Evolutionary conservation across 176 grass and related monocot genomes (phyloP), one percentile per base, ranked within the genome.

Genomic region (Paspalum vaginatum): DNA sequence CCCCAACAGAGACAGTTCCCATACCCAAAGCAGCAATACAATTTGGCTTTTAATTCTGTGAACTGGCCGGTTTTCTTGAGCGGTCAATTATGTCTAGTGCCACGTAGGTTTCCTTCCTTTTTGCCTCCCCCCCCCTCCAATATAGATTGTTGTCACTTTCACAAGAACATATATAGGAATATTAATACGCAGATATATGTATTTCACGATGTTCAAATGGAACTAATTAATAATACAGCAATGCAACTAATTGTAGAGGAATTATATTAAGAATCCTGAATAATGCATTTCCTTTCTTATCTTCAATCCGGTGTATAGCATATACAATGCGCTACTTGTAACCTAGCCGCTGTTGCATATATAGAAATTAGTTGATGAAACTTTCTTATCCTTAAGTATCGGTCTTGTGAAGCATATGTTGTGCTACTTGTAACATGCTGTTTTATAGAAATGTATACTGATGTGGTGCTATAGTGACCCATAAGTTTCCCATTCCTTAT

Each of bases 401-500:
- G 51, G 45, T 49, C 52, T 27, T 84, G 43, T 78, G 66, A 60
- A 77, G 53, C 26, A 53, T 61, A 70, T 58, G 67, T 72, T 62
- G 79, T 61, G 74, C 82, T 60, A 71, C 74, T 52, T 85, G 56
- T 53, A 79, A 54, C 53, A 16, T 45, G 73, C 41, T 44, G 53
- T 78, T 70, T 64, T 72, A 62, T 72, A 79, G 66, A 82, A 89
- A 42, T 58, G 70, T 20, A 7, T 63, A 77, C 60, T 77, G 72
- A 85, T 88, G 81, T 90, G 85, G 81, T 88, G 74, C 50, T 85
- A 37, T 41, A 75, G 5, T 79, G n/a, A 38, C 21, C 89, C 51
- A 42, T 79, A 75, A 18, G 81, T 67, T 85, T 84, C 76, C 65
- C 80, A 81, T 84, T 85, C 84, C 65, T 93, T 84, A 78, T 87